Evolutionary conservation across 306 rosid species (phyloP).

Genomic region (Coriaria nepalensis): DNA sequence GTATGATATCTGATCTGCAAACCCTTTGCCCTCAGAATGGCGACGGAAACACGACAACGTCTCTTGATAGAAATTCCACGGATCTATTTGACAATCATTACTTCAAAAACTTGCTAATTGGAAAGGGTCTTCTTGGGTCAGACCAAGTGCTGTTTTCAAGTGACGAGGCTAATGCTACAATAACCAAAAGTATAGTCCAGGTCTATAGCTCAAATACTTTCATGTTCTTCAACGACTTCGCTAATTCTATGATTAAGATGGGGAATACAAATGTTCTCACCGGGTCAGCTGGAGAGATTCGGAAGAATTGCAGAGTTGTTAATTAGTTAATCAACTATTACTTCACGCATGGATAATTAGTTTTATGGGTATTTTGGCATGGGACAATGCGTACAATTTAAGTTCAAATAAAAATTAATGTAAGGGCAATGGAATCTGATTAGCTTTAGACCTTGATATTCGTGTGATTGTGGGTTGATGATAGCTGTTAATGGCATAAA

Average conservation of each 20-base stretch:
- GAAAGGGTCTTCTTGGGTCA: constrained; percentile 60
- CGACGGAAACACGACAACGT: constrained; percentile 43
- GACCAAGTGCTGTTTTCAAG: constrained; percentile 57
- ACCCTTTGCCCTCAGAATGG: constrained; percentile 43
- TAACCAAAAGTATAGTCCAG: constrained; percentile 42
- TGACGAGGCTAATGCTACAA: constrained; percentile 27
- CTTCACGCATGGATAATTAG: no score
- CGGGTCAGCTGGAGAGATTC: constrained; percentile 62
- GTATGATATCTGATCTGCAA: constrained; percentile 44
- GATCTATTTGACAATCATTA: constrained; percentile 85
- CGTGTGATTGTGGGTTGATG: no score
- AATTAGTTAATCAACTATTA: no score
- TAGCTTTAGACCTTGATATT: no score
- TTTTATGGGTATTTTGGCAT: no score
- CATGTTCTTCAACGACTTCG: constrained; percentile 49
- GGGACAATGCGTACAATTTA: no score
- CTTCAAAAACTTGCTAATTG: constrained; percentile 43
- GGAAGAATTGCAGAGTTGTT: constrained; percentile 52
- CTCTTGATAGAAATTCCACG: constrained; percentile 49
- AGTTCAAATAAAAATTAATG: no score
- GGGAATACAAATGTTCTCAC: constrained; percentile 52
- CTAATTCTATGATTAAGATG: constrained; percentile 67
- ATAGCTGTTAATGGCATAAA: no score
- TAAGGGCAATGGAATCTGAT: no score
- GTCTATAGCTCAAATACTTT: constrained; percentile 26